These are phyloP conservation scores for Termitomyces sp. DNA, from an alignment of 768 basidiomycete species.

Conservation along the genomic window DNA sequence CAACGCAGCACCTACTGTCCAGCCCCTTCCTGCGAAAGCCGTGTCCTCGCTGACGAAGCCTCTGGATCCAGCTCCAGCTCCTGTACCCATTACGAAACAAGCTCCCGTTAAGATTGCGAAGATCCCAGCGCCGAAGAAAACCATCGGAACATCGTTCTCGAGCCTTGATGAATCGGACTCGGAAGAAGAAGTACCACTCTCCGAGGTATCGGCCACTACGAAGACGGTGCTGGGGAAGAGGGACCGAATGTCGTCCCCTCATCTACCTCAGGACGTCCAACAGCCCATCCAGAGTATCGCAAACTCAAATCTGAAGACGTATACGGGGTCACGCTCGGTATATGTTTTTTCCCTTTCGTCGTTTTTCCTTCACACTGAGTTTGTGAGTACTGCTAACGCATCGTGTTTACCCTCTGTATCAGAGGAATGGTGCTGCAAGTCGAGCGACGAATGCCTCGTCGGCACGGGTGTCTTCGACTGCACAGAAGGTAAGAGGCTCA, in stretches of 20 bases:
- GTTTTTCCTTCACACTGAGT: neutral
- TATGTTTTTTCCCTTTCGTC: neutral
- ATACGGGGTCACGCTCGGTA: constrained; percentile 7
- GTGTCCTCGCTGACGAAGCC: neutral
- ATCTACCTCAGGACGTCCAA: neutral
- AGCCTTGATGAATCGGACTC: constrained; percentile 11
- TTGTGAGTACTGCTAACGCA: neutral
- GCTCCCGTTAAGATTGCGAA: neutral
- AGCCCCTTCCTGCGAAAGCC: neutral
- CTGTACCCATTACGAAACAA: neutral
- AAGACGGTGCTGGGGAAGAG: constrained; percentile 11
- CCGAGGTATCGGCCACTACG: constrained; percentile 4
- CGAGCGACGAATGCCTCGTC: neutral
- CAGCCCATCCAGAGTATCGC: neutral
- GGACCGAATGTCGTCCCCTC: constrained; percentile 8
- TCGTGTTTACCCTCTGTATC: neutral
- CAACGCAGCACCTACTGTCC: neutral
- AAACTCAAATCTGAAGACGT: neutral
- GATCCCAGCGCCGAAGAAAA: neutral
- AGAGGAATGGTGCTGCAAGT: neutral
- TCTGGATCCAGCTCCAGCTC: neutral
- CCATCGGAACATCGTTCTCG: constrained; percentile 1
- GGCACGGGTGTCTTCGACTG: neutral
- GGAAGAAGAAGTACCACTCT: constrained; percentile 16
- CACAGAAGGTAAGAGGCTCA: constrained; percentile 3